These are phyloP conservation scores for Laguncularia racemosa DNA, from an alignment of 345 rosid genomes.

Conservation along the genomic window DNA sequence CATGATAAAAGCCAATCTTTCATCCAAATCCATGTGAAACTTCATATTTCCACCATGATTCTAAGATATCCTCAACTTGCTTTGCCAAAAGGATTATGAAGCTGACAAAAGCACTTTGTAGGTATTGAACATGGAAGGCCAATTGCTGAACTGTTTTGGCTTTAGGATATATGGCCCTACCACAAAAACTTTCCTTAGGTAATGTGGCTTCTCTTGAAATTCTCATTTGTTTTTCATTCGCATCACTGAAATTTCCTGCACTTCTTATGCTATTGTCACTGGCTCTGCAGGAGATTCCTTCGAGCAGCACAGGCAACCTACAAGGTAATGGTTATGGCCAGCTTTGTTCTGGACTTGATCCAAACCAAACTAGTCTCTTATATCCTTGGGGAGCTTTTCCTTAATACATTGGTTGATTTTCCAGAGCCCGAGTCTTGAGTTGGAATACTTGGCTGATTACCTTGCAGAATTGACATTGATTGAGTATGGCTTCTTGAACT, in stretches of 20 bases:
- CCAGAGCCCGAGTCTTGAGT: slow-evolving; percentile 69
- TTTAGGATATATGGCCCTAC: slow-evolving; percentile 69
- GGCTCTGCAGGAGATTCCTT: slow-evolving; percentile 64
- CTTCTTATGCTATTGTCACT: not conserved
- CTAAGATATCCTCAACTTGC: too few relatives aligned
- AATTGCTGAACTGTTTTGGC: slow-evolving; percentile 55
- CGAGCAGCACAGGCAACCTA: slow-evolving; percentile 80
- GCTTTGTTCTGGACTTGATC: not conserved
- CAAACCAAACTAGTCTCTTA: too few relatives aligned
- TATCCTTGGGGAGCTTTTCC: too few relatives aligned
- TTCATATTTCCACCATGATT: not conserved
- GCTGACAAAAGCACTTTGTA: slow-evolving; percentile 13
- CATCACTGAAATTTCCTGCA: not conserved
- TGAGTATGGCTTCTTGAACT: slow-evolving; percentile 53
- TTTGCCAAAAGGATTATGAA: too few relatives aligned
- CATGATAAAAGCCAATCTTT: too few relatives aligned
- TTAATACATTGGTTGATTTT: slow-evolving; percentile 6
- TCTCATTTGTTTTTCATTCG: not conserved
- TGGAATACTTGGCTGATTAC: slow-evolving; percentile 74
- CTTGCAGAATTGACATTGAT: slow-evolving; percentile 70
- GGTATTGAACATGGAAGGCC: slow-evolving; percentile 73
- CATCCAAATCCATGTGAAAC: too few relatives aligned
- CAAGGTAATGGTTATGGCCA: slow-evolving; percentile 32
- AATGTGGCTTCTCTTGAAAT: not conserved
- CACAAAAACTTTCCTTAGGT: slow-evolving; percentile 87